Conservation (phyloP, 805 yeast species). For the Yamadazyma endophytica region DNA sequence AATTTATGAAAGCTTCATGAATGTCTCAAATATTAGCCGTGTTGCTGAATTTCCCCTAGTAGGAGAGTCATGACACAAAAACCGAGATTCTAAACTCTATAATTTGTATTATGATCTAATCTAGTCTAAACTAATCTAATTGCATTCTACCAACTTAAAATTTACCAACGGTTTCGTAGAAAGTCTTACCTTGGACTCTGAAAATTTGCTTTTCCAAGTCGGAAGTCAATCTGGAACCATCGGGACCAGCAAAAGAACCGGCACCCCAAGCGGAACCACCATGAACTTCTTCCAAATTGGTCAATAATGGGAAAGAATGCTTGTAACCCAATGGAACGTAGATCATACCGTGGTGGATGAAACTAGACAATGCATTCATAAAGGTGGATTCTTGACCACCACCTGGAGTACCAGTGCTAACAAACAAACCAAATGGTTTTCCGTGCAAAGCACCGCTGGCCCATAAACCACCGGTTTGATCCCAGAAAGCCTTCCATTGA, state of each 20-base stretch:
- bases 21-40: too few species aligned
- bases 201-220: slow-evolving; percentile 63
- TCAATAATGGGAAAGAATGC: slow-evolving; percentile 48
- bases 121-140: slow-evolving; percentile 13
- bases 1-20: too few species aligned
- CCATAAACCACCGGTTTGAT: slow-evolving; percentile 77
- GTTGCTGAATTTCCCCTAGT: too few species aligned
- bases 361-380: slow-evolving; percentile 57
- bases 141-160: slow-evolving; percentile 19
- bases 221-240: slow-evolving; percentile 69
- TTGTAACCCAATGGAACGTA: slow-evolving; percentile 77
- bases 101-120: too few species aligned
- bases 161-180: slow-evolving; percentile 31
- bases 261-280: slow-evolving; percentile 90
- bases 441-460: slow-evolving; percentile 67
- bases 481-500: slow-evolving; percentile 75
- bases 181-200: slow-evolving; percentile 62
- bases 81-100: too few species aligned
- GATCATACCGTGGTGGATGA: slow-evolving; percentile 78
- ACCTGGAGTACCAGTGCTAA: slow-evolving; percentile 70
- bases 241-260: slow-evolving; percentile 71
- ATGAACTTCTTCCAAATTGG: slow-evolving; percentile 60
- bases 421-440: slow-evolving; percentile 71
- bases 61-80: too few species aligned
- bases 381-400: slow-evolving; percentile 81